Conservation (phyloP, 306 rosid genomes). For the Begonia peltatifolia region DNA sequence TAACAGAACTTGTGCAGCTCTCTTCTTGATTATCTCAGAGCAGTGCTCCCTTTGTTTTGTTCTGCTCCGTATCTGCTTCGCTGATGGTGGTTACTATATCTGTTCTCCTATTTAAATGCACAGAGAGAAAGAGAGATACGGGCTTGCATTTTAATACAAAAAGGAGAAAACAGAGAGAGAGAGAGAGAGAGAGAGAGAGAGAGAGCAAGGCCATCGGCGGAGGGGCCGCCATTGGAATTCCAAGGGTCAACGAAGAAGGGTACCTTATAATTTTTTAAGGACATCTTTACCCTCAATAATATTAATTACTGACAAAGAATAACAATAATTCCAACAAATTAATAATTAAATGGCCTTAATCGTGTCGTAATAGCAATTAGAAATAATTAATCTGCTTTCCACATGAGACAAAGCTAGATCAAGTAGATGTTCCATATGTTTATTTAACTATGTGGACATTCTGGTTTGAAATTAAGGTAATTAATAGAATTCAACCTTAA, state of each 20-base stretch:
- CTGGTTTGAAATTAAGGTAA: no score
- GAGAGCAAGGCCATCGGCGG: constrained; percentile 91
- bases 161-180: constrained; percentile 2
- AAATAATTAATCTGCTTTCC: no score
- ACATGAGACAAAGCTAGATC: no score
- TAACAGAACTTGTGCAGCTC: not conserved
- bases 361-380: no score
- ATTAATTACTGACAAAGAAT: no score
- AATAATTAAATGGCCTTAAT: no score
- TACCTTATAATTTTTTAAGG: not conserved
- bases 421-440: no score
- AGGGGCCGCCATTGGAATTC: constrained; percentile 90
- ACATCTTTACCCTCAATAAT: no score
- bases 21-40: not conserved
- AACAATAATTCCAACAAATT: no score
- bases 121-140: constrained; percentile 7
- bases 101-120: constrained; percentile 2
- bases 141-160: not conserved
- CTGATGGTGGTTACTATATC: constrained; percentile 1
- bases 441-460: no score
- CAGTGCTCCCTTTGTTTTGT: not conserved
- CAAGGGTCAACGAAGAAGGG: constrained; percentile 58
- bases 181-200: constrained; percentile 77
- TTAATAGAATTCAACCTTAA: no score
- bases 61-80: not conserved